phyloP scores from a whole-genome alignment of 1,139 yeast species.

The Magnusiomyces paraingens region DNA sequence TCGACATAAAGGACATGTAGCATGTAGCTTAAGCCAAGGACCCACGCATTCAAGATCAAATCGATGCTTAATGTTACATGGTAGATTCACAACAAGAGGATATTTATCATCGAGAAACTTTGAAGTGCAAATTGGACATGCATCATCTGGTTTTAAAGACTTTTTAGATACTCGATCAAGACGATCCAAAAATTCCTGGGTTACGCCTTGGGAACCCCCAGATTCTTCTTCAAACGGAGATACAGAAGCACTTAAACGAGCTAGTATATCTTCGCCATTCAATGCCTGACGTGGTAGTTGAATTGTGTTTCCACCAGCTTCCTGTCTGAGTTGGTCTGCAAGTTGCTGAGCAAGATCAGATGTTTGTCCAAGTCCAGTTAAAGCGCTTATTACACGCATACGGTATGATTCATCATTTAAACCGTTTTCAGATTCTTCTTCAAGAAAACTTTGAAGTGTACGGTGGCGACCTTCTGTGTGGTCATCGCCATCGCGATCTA shows the following conservation, averaged over 20 bases:
- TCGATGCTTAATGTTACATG: constrained; percentile 64
- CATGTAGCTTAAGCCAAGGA: constrained; percentile 76
- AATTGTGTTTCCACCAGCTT: not conserved
- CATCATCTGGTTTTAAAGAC: constrained; percentile 46
- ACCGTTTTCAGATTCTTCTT: too few relatives aligned
- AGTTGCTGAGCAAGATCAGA: constrained; percentile 3
- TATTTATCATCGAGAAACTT: constrained; percentile 64
- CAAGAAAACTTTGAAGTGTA: too few relatives aligned
- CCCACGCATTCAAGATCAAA: constrained; percentile 88
- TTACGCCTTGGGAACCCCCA: constrained; percentile 46
- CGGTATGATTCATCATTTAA: too few relatives aligned
- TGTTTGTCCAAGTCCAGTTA: too few relatives aligned
- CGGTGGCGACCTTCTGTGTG: not conserved
- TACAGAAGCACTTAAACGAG: not conserved
- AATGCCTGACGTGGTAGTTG: constrained; percentile 1
- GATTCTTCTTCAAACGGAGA: not conserved
- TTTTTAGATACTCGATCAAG: constrained; percentile 61
- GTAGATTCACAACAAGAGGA: constrained; percentile 74
- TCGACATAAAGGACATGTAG: constrained; percentile 87
- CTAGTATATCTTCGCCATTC: constrained; percentile 1
- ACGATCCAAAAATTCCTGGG: constrained; percentile 64
- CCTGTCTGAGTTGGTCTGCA: not conserved
- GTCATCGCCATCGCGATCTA: constrained; percentile 5
- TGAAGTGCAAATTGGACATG: constrained; percentile 81
- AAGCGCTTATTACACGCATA: too few relatives aligned